Evolutionary conservation across 805 yeast species (phyloP), one percentile per base, ranked within the genome.

Genomic region (Tetrapisispora iriomotensis): DNA sequence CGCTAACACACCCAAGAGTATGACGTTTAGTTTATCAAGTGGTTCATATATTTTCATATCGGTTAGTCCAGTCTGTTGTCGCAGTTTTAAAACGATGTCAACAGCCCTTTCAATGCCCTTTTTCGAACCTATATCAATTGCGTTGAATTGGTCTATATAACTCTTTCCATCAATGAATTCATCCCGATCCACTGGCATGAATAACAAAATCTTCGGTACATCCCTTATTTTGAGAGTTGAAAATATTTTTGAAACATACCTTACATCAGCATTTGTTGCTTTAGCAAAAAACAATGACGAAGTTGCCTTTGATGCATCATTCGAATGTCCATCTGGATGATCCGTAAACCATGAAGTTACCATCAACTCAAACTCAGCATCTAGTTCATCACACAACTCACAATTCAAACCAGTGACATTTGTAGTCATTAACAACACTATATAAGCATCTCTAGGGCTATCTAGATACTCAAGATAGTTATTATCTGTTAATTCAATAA

Each of bases 151-250:
- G 3, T 34, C 13, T 12, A 25, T 10, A n/a, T n/a, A n/a, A n/a
- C n/a, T n/a, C 6, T 56, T 54, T 30, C 67, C 72, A 4, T 72
- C 74, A n/a, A n/a, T n/a, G n/a, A n/a, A n/a, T n/a, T n/a, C n/a
- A n/a, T n/a, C n/a, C n/a, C n/a, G n/a, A n/a, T n/a, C n/a, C n/a
- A n/a, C n/a, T 14, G 88, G 82, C 1, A 66, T 59, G 57, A 74
- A 80, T 42, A 79, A 56, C 58, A 66, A 78, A 34, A 87, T 53
- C 53, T 82, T 78, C 20, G 98, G 98, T 20, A 88, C 95, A 39
- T 77, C 77, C 48, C 73, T 72, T 49, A 90, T 61, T 26, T 71
- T 56, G 56, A 66, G 66, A 13, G 45, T 51, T 39, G 55, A 54
- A 52, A 67, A 66, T 5, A 65, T 51, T 49, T 81, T 65, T n/a